Conservation (phyloP, 768 basidiomycete genomes). For the Suillus clintonianus region DNA sequence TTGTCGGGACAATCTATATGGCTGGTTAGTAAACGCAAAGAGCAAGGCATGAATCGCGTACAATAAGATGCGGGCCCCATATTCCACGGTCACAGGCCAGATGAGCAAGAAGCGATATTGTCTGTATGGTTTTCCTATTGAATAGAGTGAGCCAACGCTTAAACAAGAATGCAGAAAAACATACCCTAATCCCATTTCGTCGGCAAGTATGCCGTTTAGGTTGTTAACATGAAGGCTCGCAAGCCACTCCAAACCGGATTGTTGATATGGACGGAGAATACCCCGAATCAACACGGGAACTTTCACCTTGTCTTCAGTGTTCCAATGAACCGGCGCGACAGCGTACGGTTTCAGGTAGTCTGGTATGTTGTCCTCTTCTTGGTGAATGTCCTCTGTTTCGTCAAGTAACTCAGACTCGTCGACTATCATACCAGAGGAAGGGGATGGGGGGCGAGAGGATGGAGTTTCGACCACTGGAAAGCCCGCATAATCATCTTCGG, state of each 20-base stretch:
- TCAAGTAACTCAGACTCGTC: background rate
- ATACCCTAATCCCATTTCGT: constrained; percentile 94
- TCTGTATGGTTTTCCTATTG: constrained; percentile 91
- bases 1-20: constrained; percentile 79
- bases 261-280: constrained; percentile 88
- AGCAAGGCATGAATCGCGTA: constrained; percentile 31
- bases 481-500: background rate
- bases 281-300: constrained; percentile 83
- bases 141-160: background rate
- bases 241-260: constrained; percentile 93
- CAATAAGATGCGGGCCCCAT: constrained; percentile 91
- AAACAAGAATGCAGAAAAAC: constrained; percentile 25
- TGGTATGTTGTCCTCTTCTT: constrained; percentile 42
- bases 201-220: constrained; percentile 82
- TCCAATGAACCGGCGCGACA: constrained; percentile 72
- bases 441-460: background rate
- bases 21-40: constrained; percentile 19
- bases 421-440: background rate
- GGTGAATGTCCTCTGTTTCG: constrained; percentile 41
- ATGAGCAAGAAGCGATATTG: constrained; percentile 91
- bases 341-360: constrained; percentile 69
- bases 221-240: constrained; percentile 82
- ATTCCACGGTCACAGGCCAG: constrained; percentile 88
- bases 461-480: background rate
- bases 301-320: constrained; percentile 54